phyloP scores from a whole-genome alignment of 208 protist species.

The Trypanosoma mega region DNA sequence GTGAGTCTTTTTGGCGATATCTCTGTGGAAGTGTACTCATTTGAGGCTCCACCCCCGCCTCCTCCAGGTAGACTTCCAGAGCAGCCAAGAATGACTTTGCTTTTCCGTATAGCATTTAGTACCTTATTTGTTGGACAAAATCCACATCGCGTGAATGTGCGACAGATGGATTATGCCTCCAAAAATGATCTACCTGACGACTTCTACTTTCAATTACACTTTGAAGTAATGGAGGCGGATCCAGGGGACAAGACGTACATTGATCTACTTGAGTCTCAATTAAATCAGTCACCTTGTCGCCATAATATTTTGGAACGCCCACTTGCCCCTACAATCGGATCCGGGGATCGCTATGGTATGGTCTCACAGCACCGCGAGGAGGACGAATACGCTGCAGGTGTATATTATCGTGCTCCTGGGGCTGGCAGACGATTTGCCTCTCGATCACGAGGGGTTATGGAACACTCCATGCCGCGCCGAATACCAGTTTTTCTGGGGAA shows the following conservation, averaged over 20 bases:
- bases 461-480: neutral
- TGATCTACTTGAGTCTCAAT: conserved; percentile 45
- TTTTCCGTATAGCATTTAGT: conserved; percentile 76
- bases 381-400: conserved; percentile 30
- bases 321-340: conserved; percentile 1
- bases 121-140: conserved; percentile 72
- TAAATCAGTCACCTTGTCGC: conserved; percentile 69
- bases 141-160: conserved; percentile 51
- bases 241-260: conserved; percentile 48
- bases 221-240: conserved; percentile 29
- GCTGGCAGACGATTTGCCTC: conserved; percentile 1
- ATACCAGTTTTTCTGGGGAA: conserved; percentile 14
- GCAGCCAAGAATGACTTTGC: conserved; percentile 29
- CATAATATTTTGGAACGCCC: conserved; percentile 43
- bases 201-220: conserved; percentile 74
- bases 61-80: conserved; percentile 11
- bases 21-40: conserved; percentile 51
- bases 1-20: conserved; percentile 78
- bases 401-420: conserved; percentile 66
- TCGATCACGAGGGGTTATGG: neutral
- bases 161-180: conserved; percentile 72
- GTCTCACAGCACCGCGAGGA: conserved; percentile 4
- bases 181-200: conserved; percentile 48
- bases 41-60: conserved; percentile 26
- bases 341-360: conserved; percentile 14